Evolutionary conservation across 1,139 yeast species (phyloP).

Genomic region (Protomyces pachydermus): DNA sequence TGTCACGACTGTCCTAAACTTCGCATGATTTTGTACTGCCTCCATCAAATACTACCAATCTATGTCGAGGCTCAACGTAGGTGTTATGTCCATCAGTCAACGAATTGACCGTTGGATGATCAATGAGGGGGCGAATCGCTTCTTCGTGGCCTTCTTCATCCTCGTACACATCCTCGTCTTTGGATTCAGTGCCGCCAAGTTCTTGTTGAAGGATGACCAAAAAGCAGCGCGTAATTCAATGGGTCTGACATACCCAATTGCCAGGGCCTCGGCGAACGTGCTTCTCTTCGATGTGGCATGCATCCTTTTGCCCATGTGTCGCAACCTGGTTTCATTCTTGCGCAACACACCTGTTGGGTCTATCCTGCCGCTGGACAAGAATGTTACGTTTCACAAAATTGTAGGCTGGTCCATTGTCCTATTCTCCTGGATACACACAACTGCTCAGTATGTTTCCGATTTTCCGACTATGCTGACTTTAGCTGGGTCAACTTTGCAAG

Average conservation of each 20-base stretch:
- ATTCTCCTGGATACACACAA: conserved; percentile 22
- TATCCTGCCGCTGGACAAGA: conserved; percentile 25
- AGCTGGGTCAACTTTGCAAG: conserved; percentile 24
- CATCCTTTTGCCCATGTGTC: conserved; percentile 25
- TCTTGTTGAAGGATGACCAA: conserved; percentile 6
- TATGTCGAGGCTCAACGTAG: no score
- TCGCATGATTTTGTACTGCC: no score
- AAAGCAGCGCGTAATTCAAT: neutral
- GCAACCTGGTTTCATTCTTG: conserved; percentile 18
- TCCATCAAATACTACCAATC: no score
- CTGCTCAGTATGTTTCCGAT: neutral
- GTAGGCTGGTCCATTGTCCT: conserved; percentile 23
- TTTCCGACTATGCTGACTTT: neutral
- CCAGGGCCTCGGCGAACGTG: conserved; percentile 19
- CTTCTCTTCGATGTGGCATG: conserved; percentile 22
- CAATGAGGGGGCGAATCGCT: conserved; percentile 21
- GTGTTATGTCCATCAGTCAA: conserved; percentile 9
- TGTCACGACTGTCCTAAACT: no score
- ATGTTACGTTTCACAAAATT: conserved; percentile 23
- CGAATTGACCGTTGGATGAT: conserved; percentile 26
- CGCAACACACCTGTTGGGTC: conserved; percentile 18
- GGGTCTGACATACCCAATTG: conserved; percentile 23
- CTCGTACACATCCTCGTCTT: conserved; percentile 22
- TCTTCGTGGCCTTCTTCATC: conserved; percentile 5
- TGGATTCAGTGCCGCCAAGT: conserved; percentile 6